Percentiles rank a stretch among this genome's conserved stretches.
Evolutionary conservation across 768 basidiomycete genomes (phyloP).

Genomic region (Panaeolus papilionaceus): DNA sequence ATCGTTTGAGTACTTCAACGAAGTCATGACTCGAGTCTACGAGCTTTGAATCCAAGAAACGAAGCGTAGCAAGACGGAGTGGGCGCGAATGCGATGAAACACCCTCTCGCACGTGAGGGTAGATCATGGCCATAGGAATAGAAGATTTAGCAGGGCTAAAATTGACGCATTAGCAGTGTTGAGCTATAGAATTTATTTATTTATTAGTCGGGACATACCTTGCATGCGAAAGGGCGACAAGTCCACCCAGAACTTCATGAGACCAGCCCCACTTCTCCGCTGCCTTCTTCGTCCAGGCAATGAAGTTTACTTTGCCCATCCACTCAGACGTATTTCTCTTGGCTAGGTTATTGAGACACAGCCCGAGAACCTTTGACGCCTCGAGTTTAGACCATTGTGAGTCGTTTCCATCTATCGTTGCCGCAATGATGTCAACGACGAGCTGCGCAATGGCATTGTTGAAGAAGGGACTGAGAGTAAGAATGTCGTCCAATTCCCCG

Average conservation of each 20-base stretch:
- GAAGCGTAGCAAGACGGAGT: slow-evolving; percentile 69
- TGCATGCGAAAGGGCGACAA: slow-evolving; percentile 53
- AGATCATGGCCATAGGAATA: slow-evolving; percentile 54
- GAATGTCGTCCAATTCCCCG: slow-evolving; percentile 57
- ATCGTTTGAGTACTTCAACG: slow-evolving; percentile 63
- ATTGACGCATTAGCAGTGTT: slow-evolving; percentile 7
- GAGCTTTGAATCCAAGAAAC: slow-evolving; percentile 62
- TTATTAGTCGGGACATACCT: slow-evolving; percentile 42
- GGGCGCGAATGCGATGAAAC: slow-evolving; percentile 76
- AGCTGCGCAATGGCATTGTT: slow-evolving; percentile 48
- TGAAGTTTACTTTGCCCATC: slow-evolving; percentile 52
- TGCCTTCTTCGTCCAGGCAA: slow-evolving; percentile 51
- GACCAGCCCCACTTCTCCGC: slow-evolving; percentile 65
- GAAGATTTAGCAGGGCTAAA: slow-evolving; percentile 32
- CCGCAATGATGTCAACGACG: slow-evolving; percentile 52
- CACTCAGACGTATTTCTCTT: slow-evolving; percentile 51
- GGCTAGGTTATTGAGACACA: slow-evolving; percentile 62
- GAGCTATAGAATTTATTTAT: neutral
- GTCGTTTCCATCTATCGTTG: slow-evolving; percentile 28
- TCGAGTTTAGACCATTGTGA: slow-evolving; percentile 35
- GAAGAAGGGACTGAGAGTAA: slow-evolving; percentile 59
- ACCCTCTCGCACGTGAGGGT: slow-evolving; percentile 54
- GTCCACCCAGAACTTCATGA: slow-evolving; percentile 57
- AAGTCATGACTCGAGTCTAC: slow-evolving; percentile 49
- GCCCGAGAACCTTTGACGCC: slow-evolving; percentile 61